phyloP scores from a whole-genome alignment of 1,284 basidiomycete species.

The Sporisorium iseilematis-ciliati region DNA sequence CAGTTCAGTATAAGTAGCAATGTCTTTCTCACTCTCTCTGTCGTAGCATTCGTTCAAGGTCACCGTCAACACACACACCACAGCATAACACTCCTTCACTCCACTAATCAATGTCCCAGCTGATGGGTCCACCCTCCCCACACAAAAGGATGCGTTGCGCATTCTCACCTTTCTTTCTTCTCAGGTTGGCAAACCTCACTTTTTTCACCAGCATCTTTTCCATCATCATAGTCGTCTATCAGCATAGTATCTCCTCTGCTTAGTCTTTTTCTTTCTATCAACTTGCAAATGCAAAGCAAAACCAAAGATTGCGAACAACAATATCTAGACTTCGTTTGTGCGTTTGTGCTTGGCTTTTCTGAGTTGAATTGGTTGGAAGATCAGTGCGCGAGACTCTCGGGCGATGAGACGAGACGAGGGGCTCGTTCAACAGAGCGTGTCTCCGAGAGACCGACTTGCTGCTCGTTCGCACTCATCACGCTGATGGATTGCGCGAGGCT shows the following conservation, averaged over 20 bases:
- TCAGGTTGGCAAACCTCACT: conserved; percentile 31
- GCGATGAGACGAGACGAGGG: too few species aligned
- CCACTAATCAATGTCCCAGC: conserved; percentile 16
- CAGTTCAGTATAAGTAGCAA: conserved; percentile 25
- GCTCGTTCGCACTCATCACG: too few species aligned
- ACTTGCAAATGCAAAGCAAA: conserved; percentile 49
- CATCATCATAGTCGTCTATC: conserved; percentile 15
- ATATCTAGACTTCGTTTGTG: not conserved
- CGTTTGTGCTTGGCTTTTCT: not conserved
- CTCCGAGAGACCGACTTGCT: too few species aligned
- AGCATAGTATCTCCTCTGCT: conserved; percentile 26
- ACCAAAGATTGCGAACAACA: conserved; percentile 41
- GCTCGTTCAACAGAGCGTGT: too few species aligned
- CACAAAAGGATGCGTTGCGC: conserved; percentile 15
- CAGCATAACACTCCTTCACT: conserved; percentile 23
- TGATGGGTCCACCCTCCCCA: conserved; percentile 2
- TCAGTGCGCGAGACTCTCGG: not conserved
- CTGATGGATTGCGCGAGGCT: too few species aligned
- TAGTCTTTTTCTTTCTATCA: conserved; percentile 21
- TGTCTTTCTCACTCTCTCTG: conserved; percentile 24
- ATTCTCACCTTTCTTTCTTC: not conserved
- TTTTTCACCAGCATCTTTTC: not conserved
- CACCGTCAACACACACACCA: conserved; percentile 21
- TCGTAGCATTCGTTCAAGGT: conserved; percentile 34
- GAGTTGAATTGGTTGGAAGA: not conserved